A percentile compares a stretch with the other conserved stretches of the same genome.
Conservation (phyloP, 192 early-diverging fungal genomes). For the Backusella westeae region DNA sequence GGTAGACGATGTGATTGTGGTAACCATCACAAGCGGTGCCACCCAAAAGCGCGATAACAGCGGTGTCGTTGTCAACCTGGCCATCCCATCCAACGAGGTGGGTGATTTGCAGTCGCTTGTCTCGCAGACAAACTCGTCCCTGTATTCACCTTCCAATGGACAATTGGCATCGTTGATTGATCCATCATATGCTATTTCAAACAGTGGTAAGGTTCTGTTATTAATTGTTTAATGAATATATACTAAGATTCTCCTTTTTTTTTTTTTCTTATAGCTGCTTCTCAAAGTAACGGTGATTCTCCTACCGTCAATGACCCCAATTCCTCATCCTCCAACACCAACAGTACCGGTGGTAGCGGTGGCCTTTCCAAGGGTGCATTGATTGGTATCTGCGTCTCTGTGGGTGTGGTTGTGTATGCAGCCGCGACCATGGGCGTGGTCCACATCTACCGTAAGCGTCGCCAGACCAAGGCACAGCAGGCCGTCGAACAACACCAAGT, state of each 20-base stretch:
- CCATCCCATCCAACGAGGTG: constrained; percentile 17
- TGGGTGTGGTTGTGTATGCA: constrained; percentile 35
- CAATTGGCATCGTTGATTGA: constrained; percentile 27
- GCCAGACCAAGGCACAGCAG: background rate
- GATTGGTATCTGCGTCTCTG: constrained; percentile 36
- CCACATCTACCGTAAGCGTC: constrained; percentile 19
- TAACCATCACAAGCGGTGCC: constrained; percentile 19
- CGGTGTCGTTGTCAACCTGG: constrained; percentile 28
- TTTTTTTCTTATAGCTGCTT: background rate
- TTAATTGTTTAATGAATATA: background rate
- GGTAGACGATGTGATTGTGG: constrained; percentile 26
- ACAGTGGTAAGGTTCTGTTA: background rate
- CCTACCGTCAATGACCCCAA: constrained; percentile 18
- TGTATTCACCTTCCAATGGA: constrained; percentile 18
- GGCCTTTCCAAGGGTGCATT: constrained; percentile 29
- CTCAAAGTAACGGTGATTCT: background rate
- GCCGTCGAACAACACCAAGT: constrained; percentile 23
- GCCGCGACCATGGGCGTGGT: constrained; percentile 33
- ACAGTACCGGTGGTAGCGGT: background rate
- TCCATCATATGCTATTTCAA: constrained; percentile 16
- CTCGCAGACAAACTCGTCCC: background rate
- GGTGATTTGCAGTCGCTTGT: constrained; percentile 7
- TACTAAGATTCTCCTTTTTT: background rate
- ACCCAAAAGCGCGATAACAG: background rate
- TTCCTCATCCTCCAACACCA: background rate